Base-by-base conservation (phyloP, 2,329 filamentous ascomycete species). In the Aspergillus ochraceus region DNA sequence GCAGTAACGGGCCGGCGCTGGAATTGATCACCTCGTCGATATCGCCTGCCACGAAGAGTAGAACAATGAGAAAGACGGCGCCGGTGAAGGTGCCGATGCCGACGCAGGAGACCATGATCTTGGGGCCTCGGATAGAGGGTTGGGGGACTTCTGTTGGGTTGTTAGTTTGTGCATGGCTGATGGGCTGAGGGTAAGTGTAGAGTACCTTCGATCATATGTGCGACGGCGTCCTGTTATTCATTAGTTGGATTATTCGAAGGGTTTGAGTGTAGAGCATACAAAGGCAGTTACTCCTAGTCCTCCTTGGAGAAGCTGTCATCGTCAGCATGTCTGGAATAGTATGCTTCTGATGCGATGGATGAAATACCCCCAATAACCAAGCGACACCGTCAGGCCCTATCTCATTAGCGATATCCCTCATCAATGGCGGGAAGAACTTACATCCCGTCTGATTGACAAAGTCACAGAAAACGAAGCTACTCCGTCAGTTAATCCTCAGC, bases 401-500 rank as follows among this genome's bases (percentile, higher is more conserved):
- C 2, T 49, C 6, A 52, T 70, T 55, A 70, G 67, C 30, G 36
- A 42, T 14, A 19, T n/a, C n/a, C 8, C 20, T 6, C 1, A 19
- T 1, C n/a, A 4, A 36, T 36, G 26, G 11, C 14, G 2, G 3
- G 4, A n/a, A 1, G 2, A 22, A 60, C 68, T 54, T 56, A 73
- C 88, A 90, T 26, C 86, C 87, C 1, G 84, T 86, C 49, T 83
- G 75, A 64, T 92, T 92, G 68, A 89, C 83, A 69, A 91, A 90
- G 1, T 84, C 74, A 8, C 82, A 79, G 60, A 89, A 91, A 8
- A 90, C 72, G 42, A 73, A 74, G 1, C 71, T 74, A 10, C n/a
- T 11, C 0, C 19, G 19, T 64, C 17, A 66, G 54, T 24, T 39
- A 47, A 8, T 1, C 1, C 17, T 6, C 10, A 47, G 3, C 20